Percentiles rank a stretch among this genome's conserved stretches.
Evolutionary conservation across 2,329 filamentous ascomycete species (phyloP).

Genomic region (Ophiostoma tasmaniense): DNA sequence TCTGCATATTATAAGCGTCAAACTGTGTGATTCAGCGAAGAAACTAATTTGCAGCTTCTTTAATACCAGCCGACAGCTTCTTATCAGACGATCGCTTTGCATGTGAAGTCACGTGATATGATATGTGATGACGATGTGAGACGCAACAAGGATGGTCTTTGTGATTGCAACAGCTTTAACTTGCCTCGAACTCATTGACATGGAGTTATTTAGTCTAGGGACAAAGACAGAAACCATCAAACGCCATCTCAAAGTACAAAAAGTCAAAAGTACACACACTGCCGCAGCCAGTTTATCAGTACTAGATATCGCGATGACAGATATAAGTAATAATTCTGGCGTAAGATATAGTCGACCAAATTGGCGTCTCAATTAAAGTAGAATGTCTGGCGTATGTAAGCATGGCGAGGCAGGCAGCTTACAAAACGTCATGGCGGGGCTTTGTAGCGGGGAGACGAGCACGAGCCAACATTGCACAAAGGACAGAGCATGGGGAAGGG

Average conservation of each 20-base stretch:
- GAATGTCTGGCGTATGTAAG: background rate
- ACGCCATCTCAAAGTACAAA: too few species aligned
- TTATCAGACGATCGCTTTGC: background rate
- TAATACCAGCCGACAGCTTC: background rate
- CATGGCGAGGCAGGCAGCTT: conserved; percentile 2
- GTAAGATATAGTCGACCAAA: too few species aligned
- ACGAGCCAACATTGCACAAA: conserved; percentile 8
- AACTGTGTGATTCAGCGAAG: too few species aligned
- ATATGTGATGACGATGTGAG: background rate
- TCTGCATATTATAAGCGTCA: too few species aligned
- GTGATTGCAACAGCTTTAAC: too few species aligned
- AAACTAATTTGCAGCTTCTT: background rate
- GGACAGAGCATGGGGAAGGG: conserved; percentile 10
- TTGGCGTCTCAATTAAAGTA: too few species aligned
- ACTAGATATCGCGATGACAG: background rate
- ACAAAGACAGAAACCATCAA: background rate
- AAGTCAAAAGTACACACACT: background rate
- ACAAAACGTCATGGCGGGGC: conserved; percentile 17
- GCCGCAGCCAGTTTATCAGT: background rate
- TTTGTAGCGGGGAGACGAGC: conserved; percentile 13
- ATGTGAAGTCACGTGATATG: conserved; percentile 4
- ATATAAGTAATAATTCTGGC: background rate
- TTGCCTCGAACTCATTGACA: background rate
- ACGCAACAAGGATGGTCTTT: too few species aligned
- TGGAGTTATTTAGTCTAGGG: background rate